These are phyloP conservation scores for Aspergillus panamensis DNA, from an alignment of 495 filamentous ascomycete species.

Conservation along the genomic window DNA sequence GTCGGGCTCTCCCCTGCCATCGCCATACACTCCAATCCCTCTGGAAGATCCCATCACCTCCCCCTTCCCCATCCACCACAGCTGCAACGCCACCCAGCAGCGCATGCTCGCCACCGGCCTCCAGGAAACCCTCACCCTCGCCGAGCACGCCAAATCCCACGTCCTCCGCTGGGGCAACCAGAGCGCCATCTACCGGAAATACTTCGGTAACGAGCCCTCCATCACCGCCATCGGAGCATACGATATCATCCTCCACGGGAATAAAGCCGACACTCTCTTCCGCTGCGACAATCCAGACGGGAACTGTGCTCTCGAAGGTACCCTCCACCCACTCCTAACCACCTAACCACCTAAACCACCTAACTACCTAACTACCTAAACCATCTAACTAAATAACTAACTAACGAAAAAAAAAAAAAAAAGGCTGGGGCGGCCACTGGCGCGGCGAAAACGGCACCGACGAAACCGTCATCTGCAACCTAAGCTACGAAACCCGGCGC, in stretches of 20 bases:
- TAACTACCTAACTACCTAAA: too few species aligned
- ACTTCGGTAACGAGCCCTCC: conserved; percentile 51
- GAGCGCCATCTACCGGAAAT: conserved; percentile 53
- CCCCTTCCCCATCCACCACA: conserved; percentile 48
- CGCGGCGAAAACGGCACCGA: conserved; percentile 53
- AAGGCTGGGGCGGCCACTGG: conserved; percentile 58
- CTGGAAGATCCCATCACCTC: conserved; percentile 14
- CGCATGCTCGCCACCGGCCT: conserved; percentile 46
- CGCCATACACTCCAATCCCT: conserved; percentile 3
- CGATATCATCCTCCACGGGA: conserved; percentile 46
- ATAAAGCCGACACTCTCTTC: conserved; percentile 47
- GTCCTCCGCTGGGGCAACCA: conserved; percentile 49
- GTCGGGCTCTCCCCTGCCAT: conserved; percentile 5
- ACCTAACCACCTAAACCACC: too few species aligned
- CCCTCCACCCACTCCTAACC: background rate
- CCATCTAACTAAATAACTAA: too few species aligned
- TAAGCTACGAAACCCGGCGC: conserved; percentile 48
- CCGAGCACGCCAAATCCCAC: conserved; percentile 44
- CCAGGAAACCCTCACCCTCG: conserved; percentile 45
- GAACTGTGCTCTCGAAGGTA: conserved; percentile 51
- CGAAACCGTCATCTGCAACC: conserved; percentile 59
- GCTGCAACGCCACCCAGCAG: conserved; percentile 53
- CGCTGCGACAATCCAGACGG: conserved; percentile 57
- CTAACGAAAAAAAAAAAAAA: conserved; percentile 9
- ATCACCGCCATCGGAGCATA: conserved; percentile 51